Percentiles rank a stretch among this genome's conserved stretches.
phyloP scores from a whole-genome alignment of 2,329 filamentous ascomycete species.

The Sporothrix luriei region DNA sequence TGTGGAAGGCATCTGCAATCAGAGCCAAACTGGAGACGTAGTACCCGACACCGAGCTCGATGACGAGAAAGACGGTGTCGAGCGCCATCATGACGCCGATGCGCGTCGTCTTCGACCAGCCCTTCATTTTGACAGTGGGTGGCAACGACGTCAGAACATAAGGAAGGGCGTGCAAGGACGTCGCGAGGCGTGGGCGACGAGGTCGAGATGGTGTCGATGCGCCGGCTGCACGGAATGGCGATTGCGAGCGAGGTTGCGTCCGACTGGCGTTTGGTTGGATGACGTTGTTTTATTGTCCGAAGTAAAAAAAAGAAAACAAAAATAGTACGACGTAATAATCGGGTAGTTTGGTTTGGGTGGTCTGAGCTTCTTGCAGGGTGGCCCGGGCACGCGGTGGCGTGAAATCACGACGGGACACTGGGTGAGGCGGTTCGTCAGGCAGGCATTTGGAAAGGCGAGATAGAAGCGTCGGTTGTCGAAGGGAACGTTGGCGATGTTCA shows the following conservation, averaged over 20 bases:
- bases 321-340: not conserved
- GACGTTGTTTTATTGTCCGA: constrained; percentile 11
- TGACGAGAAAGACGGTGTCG: constrained; percentile 83
- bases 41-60: constrained; percentile 86
- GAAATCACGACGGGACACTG: not conserved
- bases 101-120: constrained; percentile 86
- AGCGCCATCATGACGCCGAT: constrained; percentile 93
- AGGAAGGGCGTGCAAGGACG: not conserved
- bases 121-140: constrained; percentile 47
- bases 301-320: not conserved
- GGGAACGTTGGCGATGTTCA: not conserved
- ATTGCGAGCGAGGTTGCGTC: constrained; percentile 12
- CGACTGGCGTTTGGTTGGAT: not conserved
- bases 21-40: constrained; percentile 87
- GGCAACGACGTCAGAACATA: not conserved
- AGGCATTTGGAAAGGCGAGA: not conserved
- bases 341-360: not conserved
- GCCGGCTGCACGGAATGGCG: constrained; percentile 3
- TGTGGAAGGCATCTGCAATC: constrained; percentile 96
- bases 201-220: not conserved
- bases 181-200: not conserved
- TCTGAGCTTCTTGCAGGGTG: not conserved
- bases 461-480: not conserved
- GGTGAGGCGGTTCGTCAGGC: not conserved
- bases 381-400: not conserved